Conservation (phyloP, 2,329 filamentous ascomycete species). For the Trichoderma harzianum region DNA sequence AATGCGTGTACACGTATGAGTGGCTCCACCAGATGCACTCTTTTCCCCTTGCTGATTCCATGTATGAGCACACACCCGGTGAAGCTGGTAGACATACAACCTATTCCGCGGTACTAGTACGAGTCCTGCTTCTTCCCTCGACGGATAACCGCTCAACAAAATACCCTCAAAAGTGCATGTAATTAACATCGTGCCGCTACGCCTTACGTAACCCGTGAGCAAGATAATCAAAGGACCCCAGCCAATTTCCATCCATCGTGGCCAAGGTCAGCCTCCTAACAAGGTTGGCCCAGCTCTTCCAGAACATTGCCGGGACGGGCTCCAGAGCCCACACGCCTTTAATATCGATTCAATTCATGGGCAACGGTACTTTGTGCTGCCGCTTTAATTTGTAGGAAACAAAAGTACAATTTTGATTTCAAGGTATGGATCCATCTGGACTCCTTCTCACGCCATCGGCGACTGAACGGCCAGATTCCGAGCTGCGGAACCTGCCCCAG, state of each 20-base stretch:
- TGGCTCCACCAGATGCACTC: neutral
- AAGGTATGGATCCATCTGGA: neutral
- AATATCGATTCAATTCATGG: neutral
- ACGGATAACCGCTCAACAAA: neutral
- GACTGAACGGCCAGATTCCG: neutral
- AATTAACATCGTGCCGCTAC: neutral
- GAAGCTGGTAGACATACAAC: neutral
- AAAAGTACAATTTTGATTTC: neutral
- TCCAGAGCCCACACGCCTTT: neutral
- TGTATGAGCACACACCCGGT: neutral
- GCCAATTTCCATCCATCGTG: neutral
- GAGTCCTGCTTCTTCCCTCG: neutral
- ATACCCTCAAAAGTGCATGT: neutral
- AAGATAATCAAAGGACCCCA: neutral
- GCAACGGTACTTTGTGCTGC: neutral
- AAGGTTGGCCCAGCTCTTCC: neutral
- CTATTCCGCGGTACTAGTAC: neutral
- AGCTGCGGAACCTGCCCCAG: neutral
- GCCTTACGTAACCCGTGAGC: neutral
- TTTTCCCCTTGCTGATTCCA: neutral
- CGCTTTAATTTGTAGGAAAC: neutral
- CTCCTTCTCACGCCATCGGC: neutral
- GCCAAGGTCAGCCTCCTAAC: constrained; percentile 9
- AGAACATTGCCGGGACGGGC: neutral
- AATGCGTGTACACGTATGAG: neutral